A percentile compares a stretch with the other conserved stretches of the same genome.
phyloP scores from a whole-genome alignment of 2,329 filamentous ascomycete genomes.

The Sarocladium strictum region DNA sequence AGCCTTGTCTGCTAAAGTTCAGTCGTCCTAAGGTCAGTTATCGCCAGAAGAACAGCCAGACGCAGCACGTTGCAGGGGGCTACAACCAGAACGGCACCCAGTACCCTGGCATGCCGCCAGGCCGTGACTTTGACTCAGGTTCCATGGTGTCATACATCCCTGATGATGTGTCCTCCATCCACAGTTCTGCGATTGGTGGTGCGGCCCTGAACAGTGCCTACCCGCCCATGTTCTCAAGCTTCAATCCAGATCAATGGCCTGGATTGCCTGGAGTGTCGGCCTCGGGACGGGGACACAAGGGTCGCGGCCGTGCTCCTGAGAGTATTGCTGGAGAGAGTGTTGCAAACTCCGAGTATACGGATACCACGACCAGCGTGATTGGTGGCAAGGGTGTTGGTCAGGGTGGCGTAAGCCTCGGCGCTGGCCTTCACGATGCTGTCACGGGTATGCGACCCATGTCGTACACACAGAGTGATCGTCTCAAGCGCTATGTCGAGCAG shows the following conservation, averaged over 20 bases:
- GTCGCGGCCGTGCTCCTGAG: constrained; percentile 60
- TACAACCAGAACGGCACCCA: constrained; percentile 22
- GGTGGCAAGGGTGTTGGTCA: constrained; percentile 70
- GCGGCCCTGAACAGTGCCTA: constrained; percentile 70
- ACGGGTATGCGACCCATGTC: constrained; percentile 57
- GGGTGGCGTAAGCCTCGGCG: constrained; percentile 79
- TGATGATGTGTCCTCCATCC: constrained; percentile 93
- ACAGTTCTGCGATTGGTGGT: constrained; percentile 84
- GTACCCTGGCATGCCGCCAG: constrained; percentile 34
- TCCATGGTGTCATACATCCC: constrained; percentile 94
- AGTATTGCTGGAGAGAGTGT: constrained; percentile 90
- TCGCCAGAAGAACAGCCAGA: constrained; percentile 75
- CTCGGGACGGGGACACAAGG: constrained; percentile 60
- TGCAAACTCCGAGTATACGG: constrained; percentile 83
- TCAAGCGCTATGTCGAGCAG: constrained; percentile 94
- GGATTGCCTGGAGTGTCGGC: constrained; percentile 60
- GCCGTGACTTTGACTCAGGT: constrained; percentile 64
- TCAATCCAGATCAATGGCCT: constrained; percentile 84
- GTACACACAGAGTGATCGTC: constrained; percentile 63
- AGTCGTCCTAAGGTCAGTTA: constrained; percentile 89
- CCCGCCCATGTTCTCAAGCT: constrained; percentile 92
- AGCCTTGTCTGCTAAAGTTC: constrained; percentile 91
- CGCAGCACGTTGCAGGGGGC: constrained; percentile 53
- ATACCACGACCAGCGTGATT: constrained; percentile 72
- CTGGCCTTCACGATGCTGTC: constrained; percentile 70